A percentile compares a stretch with the other conserved stretches of the same genome.
Conservation (phyloP, 805 yeast genomes). For the Wickerhamomyces bisporus region DNA sequence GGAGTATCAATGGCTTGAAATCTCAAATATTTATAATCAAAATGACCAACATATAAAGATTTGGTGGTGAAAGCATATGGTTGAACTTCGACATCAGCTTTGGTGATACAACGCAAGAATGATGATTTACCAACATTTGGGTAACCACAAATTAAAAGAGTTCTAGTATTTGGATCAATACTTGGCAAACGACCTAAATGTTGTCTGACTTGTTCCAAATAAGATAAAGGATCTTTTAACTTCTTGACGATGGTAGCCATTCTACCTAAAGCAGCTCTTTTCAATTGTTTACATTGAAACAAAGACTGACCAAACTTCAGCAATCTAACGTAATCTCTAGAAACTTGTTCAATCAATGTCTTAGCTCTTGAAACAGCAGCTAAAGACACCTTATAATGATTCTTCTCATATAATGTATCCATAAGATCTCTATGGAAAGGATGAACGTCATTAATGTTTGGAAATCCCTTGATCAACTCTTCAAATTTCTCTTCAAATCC, state of each 20-base stretch:
- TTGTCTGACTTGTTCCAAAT: conserved; percentile 97
- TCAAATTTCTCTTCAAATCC: conserved; percentile 92
- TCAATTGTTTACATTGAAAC: conserved; percentile 97
- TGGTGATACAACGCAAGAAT: conserved; percentile 85
- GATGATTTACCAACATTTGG: conserved; percentile 99
- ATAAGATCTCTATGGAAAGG: conserved; percentile 97
- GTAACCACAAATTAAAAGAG: conserved; percentile 94
- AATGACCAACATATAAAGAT: conserved; percentile 95
- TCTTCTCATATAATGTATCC: conserved; percentile 97
- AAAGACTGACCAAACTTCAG: conserved; percentile 96
- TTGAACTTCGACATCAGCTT: conserved; percentile 98
- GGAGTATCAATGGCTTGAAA: conserved; percentile 99
- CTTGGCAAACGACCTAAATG: conserved; percentile 97
- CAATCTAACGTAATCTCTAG: conserved; percentile 91
- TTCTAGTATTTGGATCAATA: conserved; percentile 98
- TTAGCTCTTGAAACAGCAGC: conserved; percentile 95
- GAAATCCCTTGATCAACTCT: conserved; percentile 83
- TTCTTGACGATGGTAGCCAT: conserved; percentile 98
- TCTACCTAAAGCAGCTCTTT: conserved; percentile 98
- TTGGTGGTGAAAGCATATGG: conserved; percentile 99
- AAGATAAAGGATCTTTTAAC: conserved; percentile 86
- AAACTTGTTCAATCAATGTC: conserved; percentile 89
- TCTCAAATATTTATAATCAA: conserved; percentile 94
- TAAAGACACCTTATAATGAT: conserved; percentile 93
- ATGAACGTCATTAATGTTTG: conserved; percentile 94